Evolutionary conservation across 108 stramenopile species (phyloP), one percentile per base, ranked within the genome.

Genomic region (Parietichytrium sp.): DNA sequence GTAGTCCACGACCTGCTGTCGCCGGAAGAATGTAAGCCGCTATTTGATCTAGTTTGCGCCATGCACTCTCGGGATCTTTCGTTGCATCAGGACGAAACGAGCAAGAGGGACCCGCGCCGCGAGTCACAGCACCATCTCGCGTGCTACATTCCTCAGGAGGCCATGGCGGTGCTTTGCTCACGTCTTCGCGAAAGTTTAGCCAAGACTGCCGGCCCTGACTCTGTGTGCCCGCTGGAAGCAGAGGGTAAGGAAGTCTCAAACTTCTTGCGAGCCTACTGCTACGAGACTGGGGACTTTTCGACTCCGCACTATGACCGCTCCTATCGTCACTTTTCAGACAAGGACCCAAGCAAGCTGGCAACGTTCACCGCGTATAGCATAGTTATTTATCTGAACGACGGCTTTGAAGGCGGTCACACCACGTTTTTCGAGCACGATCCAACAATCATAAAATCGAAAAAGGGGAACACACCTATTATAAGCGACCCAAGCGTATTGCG

Each of bases 311-410:
- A 45, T 38, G 61, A 72, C 61, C 36, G 45, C 0, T 33, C 61
- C 8, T 72, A 18, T 20, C 36, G 38, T 23, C 38, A 72, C 38
- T 42, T 45, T 20, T n/a, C 33, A 16, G 61, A 8, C 2, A 45
- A 72, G 33, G 61, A 50, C n/a, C 49, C 16, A 16, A 18, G 18
- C 49, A 50, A 50, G 49, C 61, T 72, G 38, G 61, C 45, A 25
- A 16, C 38, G 7, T 72, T 93, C 7, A 92, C 93, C 2, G 84
- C 93, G 27, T 80, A 92, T 61, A 92, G 93, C 29, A 88, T 93
- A 8, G 81, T 95, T 29, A 90, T 93, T 82, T 95, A 95, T 79
- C 82, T 95, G 45, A 95, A 93, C 81, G 91, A 93, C 23, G 93
- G 93, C 82, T 95, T 95, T 81, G 82, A 85, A 8, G 94, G 93